Evolutionary conservation across 176 grass and related monocot species (phyloP).

Genomic region (Bolboschoenus planiculmis): DNA sequence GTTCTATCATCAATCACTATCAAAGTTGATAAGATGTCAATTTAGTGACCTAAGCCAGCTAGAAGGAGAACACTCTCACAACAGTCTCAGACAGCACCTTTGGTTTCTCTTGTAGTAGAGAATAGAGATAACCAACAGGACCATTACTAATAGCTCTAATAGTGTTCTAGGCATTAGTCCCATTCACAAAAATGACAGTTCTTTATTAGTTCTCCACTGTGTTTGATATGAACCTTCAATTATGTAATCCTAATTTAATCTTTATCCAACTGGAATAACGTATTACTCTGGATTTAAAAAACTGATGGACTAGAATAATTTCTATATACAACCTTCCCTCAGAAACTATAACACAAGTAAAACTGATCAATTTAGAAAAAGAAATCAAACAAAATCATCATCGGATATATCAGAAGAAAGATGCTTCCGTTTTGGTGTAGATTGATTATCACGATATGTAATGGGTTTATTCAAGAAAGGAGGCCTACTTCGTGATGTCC

Average conservation of each 20-base stretch:
- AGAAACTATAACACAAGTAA: not conserved
- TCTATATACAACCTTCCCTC: not conserved
- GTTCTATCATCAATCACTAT: slow-evolving; percentile 7
- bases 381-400: slow-evolving; percentile 79
- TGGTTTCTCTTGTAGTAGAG: not conserved
- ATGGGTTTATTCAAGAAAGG: slow-evolving; percentile 41
- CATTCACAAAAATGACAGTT: slow-evolving; percentile 2
- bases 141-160: not conserved
- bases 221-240: not conserved
- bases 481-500: slow-evolving; percentile 28
- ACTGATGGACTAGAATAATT: not conserved
- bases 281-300: not conserved
- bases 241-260: not conserved
- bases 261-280: not conserved
- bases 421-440: slow-evolving; percentile 50
- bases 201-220: not conserved
- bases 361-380: not conserved
- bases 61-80: not conserved
- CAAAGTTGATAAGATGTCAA: slow-evolving; percentile 21
- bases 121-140: not conserved
- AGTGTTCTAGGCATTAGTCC: slow-evolving; percentile 1
- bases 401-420: slow-evolving; percentile 59
- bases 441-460: slow-evolving; percentile 37
- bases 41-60: slow-evolving; percentile 14
- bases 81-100: not conserved